Evolutionary conservation across 2,329 filamentous ascomycete genomes (phyloP), one percentile per base, ranked within the genome.

Genomic region (Parastagonospora avenae): DNA sequence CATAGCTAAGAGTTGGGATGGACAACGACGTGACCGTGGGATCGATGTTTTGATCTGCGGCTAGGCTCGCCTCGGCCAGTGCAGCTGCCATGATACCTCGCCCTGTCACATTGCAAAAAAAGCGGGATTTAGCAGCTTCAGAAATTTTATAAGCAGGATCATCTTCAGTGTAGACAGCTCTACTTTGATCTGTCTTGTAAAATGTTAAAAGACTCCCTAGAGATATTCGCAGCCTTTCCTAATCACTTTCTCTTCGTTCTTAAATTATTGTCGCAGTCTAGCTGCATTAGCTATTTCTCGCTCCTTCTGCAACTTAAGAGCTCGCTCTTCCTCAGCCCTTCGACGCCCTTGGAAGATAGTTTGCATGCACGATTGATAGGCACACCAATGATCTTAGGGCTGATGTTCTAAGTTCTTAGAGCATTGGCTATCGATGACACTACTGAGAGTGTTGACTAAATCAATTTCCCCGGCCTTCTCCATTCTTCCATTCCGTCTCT

Each of bases 381-480:
- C 19, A 24, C 5, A 24, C 19, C 5, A 24, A 24, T 24, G 19
- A 5, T 24, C 5, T 5, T 24, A 24, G 19, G 19, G 5, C 10
- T 8, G 24, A 12, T n/a, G 24, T 28, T 5, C n/a, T 40, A 9
- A 16, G 19, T 43, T 40, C 28, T 14, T 46, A 30, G n/a, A 14
- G 16, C 15, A n/a, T 39, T 11, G 10, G 5, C 16, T 19, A 8
- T 43, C 16, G 15, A 58, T 58, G 57, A 45, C 7, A 16, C 19
- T 53, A 49, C 29, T 52, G 39, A 37, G 46, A 1, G 11, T 52
- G 45, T 50, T 62, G 41, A 59, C 50, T 54, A 62, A 60, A 37
- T 41, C 28, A 40, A 38, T 41, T 58, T 57, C 53, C 40, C 51
- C 45, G 43, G 41, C 43, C 50, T 61, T 59, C 52, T 53, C 40